Conservation (phyloP, 768 basidiomycete species). For the Austroboletus eburneus region DNA sequence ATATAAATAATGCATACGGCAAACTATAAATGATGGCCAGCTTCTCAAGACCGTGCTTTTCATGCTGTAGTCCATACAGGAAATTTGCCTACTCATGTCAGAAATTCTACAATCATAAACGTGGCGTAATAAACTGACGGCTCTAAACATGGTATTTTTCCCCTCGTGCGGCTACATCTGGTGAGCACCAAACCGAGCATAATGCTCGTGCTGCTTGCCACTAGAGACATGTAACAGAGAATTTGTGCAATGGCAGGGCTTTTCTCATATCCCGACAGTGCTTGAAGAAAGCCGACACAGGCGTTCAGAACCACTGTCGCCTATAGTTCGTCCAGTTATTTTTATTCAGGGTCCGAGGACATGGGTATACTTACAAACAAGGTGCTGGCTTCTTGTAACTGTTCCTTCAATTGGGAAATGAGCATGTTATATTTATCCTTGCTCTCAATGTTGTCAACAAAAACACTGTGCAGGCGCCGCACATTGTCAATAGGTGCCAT, state of each 20-base stretch:
- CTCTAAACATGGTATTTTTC: conserved; percentile 27
- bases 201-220: conserved; percentile 39
- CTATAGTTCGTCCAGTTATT: conserved; percentile 25
- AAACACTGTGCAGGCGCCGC: conserved; percentile 42
- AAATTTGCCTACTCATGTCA: conserved; percentile 8
- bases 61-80: conserved; percentile 17
- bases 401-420: conserved; percentile 39
- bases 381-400: conserved; percentile 51
- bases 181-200: conserved; percentile 41
- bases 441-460: conserved; percentile 44
- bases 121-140: conserved; percentile 29
- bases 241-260: too few relatives aligned
- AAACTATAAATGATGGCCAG: conserved; percentile 52
- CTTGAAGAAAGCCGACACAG: conserved; percentile 53
- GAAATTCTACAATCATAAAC: not conserved
- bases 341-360: not conserved
- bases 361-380: conserved; percentile 41
- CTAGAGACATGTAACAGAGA: conserved; percentile 42
- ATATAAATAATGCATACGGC: conserved; percentile 54
- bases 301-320: conserved; percentile 55
- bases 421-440: conserved; percentile 42
- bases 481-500: conserved; percentile 46
- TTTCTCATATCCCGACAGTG: too few relatives aligned
- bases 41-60: conserved; percentile 41
- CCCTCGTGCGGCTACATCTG: conserved; percentile 37